Evolutionary conservation across 2,329 filamentous ascomycete species (phyloP), one percentile per base, ranked within the genome.

Genomic region (Huntiella decipiens): DNA sequence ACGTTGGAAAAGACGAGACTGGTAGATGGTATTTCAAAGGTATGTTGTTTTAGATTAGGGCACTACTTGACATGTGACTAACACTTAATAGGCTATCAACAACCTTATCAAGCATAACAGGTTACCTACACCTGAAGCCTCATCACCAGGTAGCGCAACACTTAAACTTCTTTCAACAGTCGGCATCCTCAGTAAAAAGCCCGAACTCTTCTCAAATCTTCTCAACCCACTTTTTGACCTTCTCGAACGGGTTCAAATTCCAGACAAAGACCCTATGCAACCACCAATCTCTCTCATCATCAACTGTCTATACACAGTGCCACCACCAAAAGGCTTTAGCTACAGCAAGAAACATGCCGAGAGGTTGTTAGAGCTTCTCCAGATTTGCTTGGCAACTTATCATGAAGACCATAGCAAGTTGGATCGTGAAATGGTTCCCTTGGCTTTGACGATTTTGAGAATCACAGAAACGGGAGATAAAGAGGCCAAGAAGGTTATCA

Each of bases 401-500:
- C 34, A 32, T 22, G 41, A 50, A 33, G 45, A 50, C 37, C 37
- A 47, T 31, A 32, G 28, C n/a, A 50, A 47, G 12, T 35, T 50
- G 3, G 45, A 50, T 38, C 32, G 37, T 8, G 44, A 50, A 38
- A 35, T 43, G 19, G 37, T 50, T 10, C 48, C 48, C 19, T 39
- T 51, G 2, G 45, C 49, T 19, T 41, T 52, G 34, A 49, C 47
- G 2, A 47, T 52, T 31, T 44, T 50, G 3, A 45, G 47, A n/a
- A 34, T 51, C n/a, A 42, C 50, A 10, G 47, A 52, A 32, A 48
- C 51, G 4, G 41, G 44, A 2, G 48, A 47, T 17, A 42, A 38
- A n/a, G 12, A 41, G 7, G 48, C 48, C 34, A 71, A 77, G 52
- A 61, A 67, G 46, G 67, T 68, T 43, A 75, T 95, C 63, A 74